These are phyloP conservation scores for Claviceps sp. DNA, from an alignment of 2,329 filamentous ascomycete species.

Conservation along the genomic window DNA sequence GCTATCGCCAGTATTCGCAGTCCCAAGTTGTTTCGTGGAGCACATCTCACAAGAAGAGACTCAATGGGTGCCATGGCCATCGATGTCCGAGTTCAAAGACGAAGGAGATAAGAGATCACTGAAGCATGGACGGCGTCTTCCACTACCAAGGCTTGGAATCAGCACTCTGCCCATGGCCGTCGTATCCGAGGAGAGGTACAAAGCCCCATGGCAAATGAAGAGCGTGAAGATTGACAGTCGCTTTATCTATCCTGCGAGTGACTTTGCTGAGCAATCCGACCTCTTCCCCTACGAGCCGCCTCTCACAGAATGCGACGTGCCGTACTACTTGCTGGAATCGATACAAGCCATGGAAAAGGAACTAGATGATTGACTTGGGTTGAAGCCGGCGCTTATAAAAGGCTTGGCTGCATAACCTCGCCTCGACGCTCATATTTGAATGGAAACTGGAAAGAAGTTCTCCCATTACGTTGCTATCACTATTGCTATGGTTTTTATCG, in stretches of 20 bases:
- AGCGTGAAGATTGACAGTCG: conserved; percentile 10
- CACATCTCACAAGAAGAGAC: conserved; percentile 6
- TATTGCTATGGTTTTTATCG: too few relatives aligned
- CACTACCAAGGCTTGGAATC: conserved; percentile 17
- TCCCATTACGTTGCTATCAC: too few relatives aligned
- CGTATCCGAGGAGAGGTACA: conserved; percentile 10
- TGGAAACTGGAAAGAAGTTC: too few relatives aligned
- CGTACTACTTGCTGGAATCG: conserved; percentile 3
- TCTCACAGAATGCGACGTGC: conserved; percentile 5
- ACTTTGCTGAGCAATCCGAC: conserved; percentile 1
- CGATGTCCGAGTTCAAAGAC: conserved; percentile 22
- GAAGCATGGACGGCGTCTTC: conserved; percentile 16
- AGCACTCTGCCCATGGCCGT: conserved; percentile 5
- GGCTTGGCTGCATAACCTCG: too few relatives aligned
- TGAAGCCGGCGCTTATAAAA: background rate
- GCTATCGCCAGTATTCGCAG: conserved; percentile 21
- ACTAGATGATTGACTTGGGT: conserved; percentile 2
- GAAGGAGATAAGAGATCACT: conserved; percentile 18
- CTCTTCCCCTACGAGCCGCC: background rate
- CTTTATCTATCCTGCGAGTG: conserved; percentile 7
- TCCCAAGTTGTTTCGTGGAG: conserved; percentile 20
- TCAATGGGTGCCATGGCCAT: conserved; percentile 19
- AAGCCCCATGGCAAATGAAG: conserved; percentile 15
- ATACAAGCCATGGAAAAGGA: conserved; percentile 5
- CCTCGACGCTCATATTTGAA: too few relatives aligned